phyloP scores from a whole-genome alignment of 305 asterid genomes.

The Fraxinus albicans region DNA sequence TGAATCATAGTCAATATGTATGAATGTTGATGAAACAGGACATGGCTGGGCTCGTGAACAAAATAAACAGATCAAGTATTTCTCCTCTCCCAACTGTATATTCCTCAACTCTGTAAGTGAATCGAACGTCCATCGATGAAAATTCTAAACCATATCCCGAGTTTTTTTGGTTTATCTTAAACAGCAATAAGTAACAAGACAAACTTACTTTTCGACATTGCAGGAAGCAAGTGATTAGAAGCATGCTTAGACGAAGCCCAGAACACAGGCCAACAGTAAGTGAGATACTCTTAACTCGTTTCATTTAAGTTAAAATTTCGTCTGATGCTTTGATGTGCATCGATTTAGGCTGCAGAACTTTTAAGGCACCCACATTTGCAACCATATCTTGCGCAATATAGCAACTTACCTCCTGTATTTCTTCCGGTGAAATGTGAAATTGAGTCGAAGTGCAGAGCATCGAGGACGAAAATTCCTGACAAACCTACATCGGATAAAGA shows the following conservation, averaged over 20 bases:
- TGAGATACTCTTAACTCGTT: not conserved
- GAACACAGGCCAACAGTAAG: constrained; percentile 77
- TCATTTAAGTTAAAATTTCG: not conserved
- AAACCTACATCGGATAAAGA: constrained; percentile 22
- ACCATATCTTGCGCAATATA: constrained; percentile 50
- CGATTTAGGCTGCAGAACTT: constrained; percentile 74
- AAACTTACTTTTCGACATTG: not conserved
- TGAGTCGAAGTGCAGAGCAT: constrained; percentile 24
- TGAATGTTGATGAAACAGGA: constrained; percentile 49
- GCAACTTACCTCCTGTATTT: constrained; percentile 49
- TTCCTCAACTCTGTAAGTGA: constrained; percentile 73
- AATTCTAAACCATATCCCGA: not conserved
- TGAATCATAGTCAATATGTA: not conserved
- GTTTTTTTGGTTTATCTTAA: not conserved
- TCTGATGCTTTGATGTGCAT: not conserved
- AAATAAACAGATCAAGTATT: constrained; percentile 56
- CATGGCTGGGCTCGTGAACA: constrained; percentile 66
- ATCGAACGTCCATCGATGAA: not conserved
- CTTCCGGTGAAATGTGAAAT: constrained; percentile 44
- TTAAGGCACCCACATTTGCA: constrained; percentile 80
- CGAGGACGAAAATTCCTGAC: constrained; percentile 20
- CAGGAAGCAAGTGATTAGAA: constrained; percentile 76
- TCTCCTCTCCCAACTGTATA: constrained; percentile 80
- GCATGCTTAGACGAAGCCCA: constrained; percentile 81
- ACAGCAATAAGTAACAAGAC: not conserved